These are phyloP conservation scores for Ascomycota sp. DNA, from an alignment of 2,329 filamentous ascomycete species.

Conservation along the genomic window DNA sequence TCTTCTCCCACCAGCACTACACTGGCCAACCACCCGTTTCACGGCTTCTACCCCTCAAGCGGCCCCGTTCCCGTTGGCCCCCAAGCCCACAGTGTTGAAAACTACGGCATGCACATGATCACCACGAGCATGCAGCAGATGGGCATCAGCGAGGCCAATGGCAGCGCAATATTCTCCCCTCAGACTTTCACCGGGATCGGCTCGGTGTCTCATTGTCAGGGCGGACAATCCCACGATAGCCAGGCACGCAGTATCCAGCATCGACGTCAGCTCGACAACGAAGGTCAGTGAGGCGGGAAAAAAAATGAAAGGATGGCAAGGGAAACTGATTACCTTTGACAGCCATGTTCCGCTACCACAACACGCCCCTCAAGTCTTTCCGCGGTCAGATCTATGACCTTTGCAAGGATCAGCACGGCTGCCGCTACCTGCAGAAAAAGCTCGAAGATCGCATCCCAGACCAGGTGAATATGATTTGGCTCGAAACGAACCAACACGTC, in stretches of 20 bases:
- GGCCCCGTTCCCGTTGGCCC: conserved; percentile 10
- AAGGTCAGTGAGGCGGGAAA: conserved; percentile 30
- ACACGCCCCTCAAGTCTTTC: conserved; percentile 62
- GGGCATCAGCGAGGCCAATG: conserved; percentile 26
- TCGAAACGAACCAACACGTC: conserved; percentile 82
- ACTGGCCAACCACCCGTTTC: conserved; percentile 9
- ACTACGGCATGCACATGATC: conserved; percentile 27
- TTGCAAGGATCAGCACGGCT: conserved; percentile 97
- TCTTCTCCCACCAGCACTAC: conserved; percentile 8
- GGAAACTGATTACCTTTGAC: neutral
- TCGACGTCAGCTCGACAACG: conserved; percentile 53
- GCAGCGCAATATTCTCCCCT: conserved; percentile 26
- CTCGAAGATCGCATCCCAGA: conserved; percentile 74
- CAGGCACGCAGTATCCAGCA: conserved; percentile 57
- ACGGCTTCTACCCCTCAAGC: conserved; percentile 12
- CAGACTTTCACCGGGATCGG: conserved; percentile 39
- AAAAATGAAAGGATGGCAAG: neutral
- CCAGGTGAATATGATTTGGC: conserved; percentile 80
- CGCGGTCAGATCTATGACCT: conserved; percentile 69
- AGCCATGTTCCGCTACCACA: conserved; percentile 65
- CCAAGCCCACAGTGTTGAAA: conserved; percentile 2
- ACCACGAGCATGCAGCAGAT: conserved; percentile 49
- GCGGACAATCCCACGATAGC: conserved; percentile 45
- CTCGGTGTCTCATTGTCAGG: conserved; percentile 25
- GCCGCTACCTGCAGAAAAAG: conserved; percentile 91